These are phyloP conservation scores for Cytospora leucostoma DNA, from an alignment of 2,329 filamentous ascomycete genomes.

Conservation along the genomic window DNA sequence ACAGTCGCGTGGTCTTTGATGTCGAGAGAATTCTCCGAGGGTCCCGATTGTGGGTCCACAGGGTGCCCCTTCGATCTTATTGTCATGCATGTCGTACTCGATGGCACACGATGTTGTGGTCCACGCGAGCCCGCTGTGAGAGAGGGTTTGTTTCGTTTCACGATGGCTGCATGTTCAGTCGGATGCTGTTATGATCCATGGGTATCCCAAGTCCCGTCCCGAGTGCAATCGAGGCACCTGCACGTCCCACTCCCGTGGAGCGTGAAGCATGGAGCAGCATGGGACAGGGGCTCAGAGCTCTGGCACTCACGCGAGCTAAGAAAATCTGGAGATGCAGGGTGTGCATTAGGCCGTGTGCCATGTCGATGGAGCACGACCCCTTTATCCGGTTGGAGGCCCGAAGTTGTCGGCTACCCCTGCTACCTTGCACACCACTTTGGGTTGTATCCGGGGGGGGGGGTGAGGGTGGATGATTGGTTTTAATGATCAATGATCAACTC, in stretches of 20 bases:
- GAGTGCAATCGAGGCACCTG: too few relatives aligned
- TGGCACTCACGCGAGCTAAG: not conserved
- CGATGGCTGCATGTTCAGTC: not conserved
- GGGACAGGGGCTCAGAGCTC: slow-evolving; percentile 8
- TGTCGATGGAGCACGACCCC: not conserved
- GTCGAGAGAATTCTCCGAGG: not conserved
- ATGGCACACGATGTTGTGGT: slow-evolving; percentile 3
- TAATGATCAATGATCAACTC: too few relatives aligned
- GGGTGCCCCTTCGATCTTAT: not conserved
- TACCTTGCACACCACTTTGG: not conserved
- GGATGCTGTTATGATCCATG: not conserved
- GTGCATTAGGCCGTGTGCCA: not conserved
- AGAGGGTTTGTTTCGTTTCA: slow-evolving; percentile 17
- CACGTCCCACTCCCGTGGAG: slow-evolving; percentile 1
- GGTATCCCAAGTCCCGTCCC: slow-evolving; percentile 11
- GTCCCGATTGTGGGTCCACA: not conserved
- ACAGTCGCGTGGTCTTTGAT: not conserved
- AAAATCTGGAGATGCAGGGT: not conserved
- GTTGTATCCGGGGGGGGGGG: not conserved
- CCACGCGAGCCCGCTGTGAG: slow-evolving; percentile 11
- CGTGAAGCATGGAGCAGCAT: not conserved
- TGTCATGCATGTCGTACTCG: not conserved
- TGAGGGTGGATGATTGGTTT: too few relatives aligned
- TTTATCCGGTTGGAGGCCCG: not conserved
- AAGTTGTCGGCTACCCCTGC: not conserved